Base-by-base conservation (phyloP, 441 rosid species). In the Adansonia rubrostipa region DNA sequence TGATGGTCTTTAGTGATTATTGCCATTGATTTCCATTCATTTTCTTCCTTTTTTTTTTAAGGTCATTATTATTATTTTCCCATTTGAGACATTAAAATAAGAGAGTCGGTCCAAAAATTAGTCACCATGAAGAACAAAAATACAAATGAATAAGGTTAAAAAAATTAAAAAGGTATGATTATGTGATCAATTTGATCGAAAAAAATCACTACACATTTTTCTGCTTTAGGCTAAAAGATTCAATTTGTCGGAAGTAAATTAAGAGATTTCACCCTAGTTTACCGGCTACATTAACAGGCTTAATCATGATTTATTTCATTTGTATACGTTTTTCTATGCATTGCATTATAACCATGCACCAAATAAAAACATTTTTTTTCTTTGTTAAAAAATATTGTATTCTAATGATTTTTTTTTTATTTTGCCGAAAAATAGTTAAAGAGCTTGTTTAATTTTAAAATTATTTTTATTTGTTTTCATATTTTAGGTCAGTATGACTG, bases 11-110 rank as follows among this genome's bases (percentile, higher is more conserved):
- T 44, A 33, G 79, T 80, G 81, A 89, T 87, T 82, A 84, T 88
- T 85, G 82, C 78, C 80, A 81, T 78, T 84, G 78, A 86, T 87
- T 84, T 84, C 77, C 80, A 83, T 88, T 88, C 84, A 89, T 88
- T 86, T 73, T 80, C 61, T 73, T 19, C 33, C 50, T 54, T 33
- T 4, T 22, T 20, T 80, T 57, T 57, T 76, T 60, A 77, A 66
- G 5, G 33, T 44, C 77, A 3, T 19, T 22, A 65, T 40, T 69
- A 24, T 61, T 11, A 61, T 61, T 28, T 70, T 50, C 22, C 33
- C 68, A 15, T 63, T 44, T 48, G 9, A 24, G 61, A 53, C 28
- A 22, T 53, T 72, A 63, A 40, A 40, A 44, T 24, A 20, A 44
- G 42, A 20, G 47, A 42, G 53, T 68, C 44, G 42, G 22, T 40